Evolutionary conservation across 2,329 filamentous ascomycete genomes (phyloP).

Genomic region (Sporothrix pseudoabietina): DNA sequence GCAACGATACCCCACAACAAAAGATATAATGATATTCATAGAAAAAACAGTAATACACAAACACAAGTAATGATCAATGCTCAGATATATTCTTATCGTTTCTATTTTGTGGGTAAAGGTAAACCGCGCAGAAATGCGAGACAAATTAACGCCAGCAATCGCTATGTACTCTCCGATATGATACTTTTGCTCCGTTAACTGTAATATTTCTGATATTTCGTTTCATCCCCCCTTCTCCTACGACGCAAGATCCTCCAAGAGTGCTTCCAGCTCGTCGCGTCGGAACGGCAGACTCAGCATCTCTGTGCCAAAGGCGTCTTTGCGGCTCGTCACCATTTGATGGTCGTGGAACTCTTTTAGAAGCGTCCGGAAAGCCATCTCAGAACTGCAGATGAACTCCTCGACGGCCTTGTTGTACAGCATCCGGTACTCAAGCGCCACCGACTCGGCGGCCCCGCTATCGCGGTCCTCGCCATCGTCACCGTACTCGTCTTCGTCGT

Average conservation of each 20-base stretch:
- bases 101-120: neutral
- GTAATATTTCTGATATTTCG: neutral
- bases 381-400: slow-evolving; percentile 94
- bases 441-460: slow-evolving; percentile 55
- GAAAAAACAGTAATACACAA: neutral
- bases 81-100: neutral
- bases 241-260: slow-evolving; percentile 72
- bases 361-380: slow-evolving; percentile 91
- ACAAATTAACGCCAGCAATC: neutral
- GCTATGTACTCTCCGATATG: neutral
- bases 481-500: slow-evolving; percentile 81
- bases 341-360: slow-evolving; percentile 98
- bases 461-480: slow-evolving; percentile 53
- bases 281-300: slow-evolving; percentile 81
- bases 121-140: neutral
- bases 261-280: slow-evolving; percentile 83
- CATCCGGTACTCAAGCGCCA: slow-evolving; percentile 84
- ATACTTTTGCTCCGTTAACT: neutral
- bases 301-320: slow-evolving; percentile 83
- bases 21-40: neutral
- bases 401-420: slow-evolving; percentile 95
- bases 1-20: neutral
- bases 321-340: slow-evolving; percentile 90
- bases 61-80: neutral
- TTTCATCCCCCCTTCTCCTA: slow-evolving; percentile 30